Base-by-base conservation (phyloP, 169 alveolate species). In the Plasmodium falciparum region DNA sequence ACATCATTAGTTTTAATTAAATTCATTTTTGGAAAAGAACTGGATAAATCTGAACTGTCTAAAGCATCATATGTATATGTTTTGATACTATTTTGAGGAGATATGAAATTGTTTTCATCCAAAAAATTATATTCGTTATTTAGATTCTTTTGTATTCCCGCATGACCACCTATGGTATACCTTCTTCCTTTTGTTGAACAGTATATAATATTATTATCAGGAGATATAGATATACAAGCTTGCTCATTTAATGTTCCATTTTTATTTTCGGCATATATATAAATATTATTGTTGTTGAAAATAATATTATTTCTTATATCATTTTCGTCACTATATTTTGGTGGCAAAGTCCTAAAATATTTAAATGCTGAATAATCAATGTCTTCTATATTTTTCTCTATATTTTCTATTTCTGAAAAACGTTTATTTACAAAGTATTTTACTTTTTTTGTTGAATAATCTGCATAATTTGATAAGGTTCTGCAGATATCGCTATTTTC, bases 171-270 rank as follows among this genome's bases (percentile, higher is more conserved):
- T 56, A 83, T 83, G 56, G 91, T 83, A 73, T 83, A 83, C 33
- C 91, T 67, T 29, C 91, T 83, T 6, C 91, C 91, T 73, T 49
- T 69, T 22, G 91, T 83, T 22, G 91, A 67, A 71, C 85, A 83
- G 45, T 83, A 71, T 45, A 83, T 83, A 61, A 83, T 49, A 59
- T 83, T 83, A 58, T 83, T 83, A 63, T 83, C 73, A 26, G 89
- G 89, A 13, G 91, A 83, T 20, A 83, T 71, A 33, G 91, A 83
- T 43, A 83, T 83, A 54, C 91, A 71, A 52, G 91, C 91, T 13
- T 83, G 86, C 62, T 83, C 91, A 83, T 83, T 83, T 83, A 83
- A 69, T 29, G 91, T 83, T 58, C 91, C 91, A 70, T 83, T 83
- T 58, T 83, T 83, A 71, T 83, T 83, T 71, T 83, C 91, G 12